Conservation (phyloP, 2,329 filamentous ascomycete genomes). For the Phoma sp. region DNA sequence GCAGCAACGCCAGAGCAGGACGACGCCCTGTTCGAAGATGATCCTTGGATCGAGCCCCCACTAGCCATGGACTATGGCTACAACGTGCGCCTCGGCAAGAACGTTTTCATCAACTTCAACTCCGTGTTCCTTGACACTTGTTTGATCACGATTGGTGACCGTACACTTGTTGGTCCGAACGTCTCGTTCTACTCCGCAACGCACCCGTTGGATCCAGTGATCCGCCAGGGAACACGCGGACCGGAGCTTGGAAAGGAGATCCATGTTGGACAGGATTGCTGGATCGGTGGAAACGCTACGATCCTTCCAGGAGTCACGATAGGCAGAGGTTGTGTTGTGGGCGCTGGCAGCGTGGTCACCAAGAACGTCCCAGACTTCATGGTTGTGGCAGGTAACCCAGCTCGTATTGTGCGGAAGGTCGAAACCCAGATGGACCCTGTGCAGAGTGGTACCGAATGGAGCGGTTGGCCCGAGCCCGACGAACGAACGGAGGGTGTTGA, state of each 20-base stretch:
- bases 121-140: slow-evolving; percentile 80
- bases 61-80: slow-evolving; percentile 79
- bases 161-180: slow-evolving; percentile 80
- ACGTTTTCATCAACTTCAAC: slow-evolving; percentile 78
- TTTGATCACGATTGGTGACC: slow-evolving; percentile 73
- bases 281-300: slow-evolving; percentile 58
- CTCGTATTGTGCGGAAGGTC: slow-evolving; percentile 63
- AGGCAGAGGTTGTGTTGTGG: slow-evolving; percentile 74
- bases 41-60: slow-evolving; percentile 74
- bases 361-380: slow-evolving; percentile 73
- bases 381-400: slow-evolving; percentile 72
- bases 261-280: slow-evolving; percentile 72
- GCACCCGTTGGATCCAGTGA: slow-evolving; percentile 76
- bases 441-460: slow-evolving; percentile 26
- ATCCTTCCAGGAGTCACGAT: slow-evolving; percentile 80
- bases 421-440: slow-evolving; percentile 42
- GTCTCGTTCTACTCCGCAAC: slow-evolving; percentile 76
- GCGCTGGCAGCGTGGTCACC: slow-evolving; percentile 84
- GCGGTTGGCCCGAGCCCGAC: slow-evolving; percentile 74
- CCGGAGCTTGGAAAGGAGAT: slow-evolving; percentile 79
- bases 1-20: slow-evolving; percentile 67
- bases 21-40: slow-evolving; percentile 66
- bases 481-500: slow-evolving; percentile 70
- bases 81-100: slow-evolving; percentile 72
- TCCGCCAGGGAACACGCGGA: slow-evolving; percentile 76